Evolutionary conservation across 2,329 filamentous ascomycete genomes (phyloP), one percentile per base, ranked within the genome.

Genomic region (Coniosporium tulheliwenetii): DNA sequence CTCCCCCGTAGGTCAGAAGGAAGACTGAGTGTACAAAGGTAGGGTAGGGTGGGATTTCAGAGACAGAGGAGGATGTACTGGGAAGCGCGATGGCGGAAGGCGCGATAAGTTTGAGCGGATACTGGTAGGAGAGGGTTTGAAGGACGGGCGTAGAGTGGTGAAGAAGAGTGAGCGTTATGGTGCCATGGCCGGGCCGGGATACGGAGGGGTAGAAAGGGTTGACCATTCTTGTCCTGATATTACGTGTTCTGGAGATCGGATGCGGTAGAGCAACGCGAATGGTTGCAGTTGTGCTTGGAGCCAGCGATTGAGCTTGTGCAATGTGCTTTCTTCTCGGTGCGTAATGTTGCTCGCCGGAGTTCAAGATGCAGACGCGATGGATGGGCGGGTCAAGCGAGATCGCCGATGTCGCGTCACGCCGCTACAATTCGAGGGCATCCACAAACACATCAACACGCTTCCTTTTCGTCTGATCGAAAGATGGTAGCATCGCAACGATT

Each of bases 101-200:
- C 0, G 86, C 81, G 45, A 98, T 84, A 43, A 98, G 73, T 60
- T 98, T 98, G 37, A 98, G 71, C 1, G 91, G 91, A 54, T 96
- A 98, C 58, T 93, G 85, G 57, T 93, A 96, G 31, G 79, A 79
- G 48, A 94, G 74, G 30, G 71, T 75, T 45, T 79, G 75, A 30
- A 94, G 71, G 36, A 78, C 77, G 10, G 84, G 84, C 37, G 73
- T 73, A 19, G 73, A 71, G 30, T 79, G 78, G 32, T 87, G 84
- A 8, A 87, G 70, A 5, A 83, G 64, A 14, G 75, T 74, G 43
- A 85, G 76, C 40, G 85, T 69, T 48, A 95, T 81, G 48, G 70
- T 73, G 44, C 91, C 91, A 54, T 84, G 71, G 43, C 91, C 91
- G 15, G 87, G 75, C 40, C 70, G 69, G 16, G 83, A 82, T 34